Percentiles rank a stretch among this genome's conserved stretches.
Conservation (phyloP, 306 rosid genomes). For the Vigna unguiculata region DNA sequence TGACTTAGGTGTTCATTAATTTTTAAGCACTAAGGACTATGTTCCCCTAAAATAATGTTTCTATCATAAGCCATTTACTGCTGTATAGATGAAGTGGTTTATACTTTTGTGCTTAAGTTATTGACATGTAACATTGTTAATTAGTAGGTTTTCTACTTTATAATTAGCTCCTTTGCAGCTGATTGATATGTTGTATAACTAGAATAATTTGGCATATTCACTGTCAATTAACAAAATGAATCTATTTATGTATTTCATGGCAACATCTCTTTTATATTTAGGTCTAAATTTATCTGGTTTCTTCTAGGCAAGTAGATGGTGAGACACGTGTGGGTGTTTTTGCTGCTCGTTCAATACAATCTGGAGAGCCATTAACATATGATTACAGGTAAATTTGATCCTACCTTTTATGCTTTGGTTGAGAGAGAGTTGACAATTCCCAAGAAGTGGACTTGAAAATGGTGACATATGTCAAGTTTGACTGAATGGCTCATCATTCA, state of each 20-base stretch:
- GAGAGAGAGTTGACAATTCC: neutral
- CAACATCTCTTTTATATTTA: constrained; percentile 15
- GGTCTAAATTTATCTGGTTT: constrained; percentile 40
- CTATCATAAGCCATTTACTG: neutral
- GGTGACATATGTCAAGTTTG: no score
- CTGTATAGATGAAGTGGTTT: constrained; percentile 1
- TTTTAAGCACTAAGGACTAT: neutral
- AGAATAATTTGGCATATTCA: constrained; percentile 13
- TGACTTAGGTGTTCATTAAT: no score
- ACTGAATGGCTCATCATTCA: no score
- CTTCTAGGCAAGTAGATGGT: constrained; percentile 89
- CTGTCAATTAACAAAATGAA: constrained; percentile 10
- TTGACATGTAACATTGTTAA: neutral
- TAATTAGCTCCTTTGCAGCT: constrained; percentile 3
- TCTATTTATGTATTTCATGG: neutral
- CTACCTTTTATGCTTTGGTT: constrained; percentile 9
- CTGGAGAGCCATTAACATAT: constrained; percentile 88
- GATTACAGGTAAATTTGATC: constrained; percentile 75
- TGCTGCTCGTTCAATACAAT: constrained; percentile 74
- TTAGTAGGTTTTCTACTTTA: neutral
- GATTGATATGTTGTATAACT: constrained; percentile 23
- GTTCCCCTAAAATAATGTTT: neutral
- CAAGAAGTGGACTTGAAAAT: no score
- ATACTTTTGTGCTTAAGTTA: neutral
- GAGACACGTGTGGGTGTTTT: constrained; percentile 88